phyloP scores from a whole-genome alignment of 768 basidiomycete species.

The Boletus vinaceobasis region DNA sequence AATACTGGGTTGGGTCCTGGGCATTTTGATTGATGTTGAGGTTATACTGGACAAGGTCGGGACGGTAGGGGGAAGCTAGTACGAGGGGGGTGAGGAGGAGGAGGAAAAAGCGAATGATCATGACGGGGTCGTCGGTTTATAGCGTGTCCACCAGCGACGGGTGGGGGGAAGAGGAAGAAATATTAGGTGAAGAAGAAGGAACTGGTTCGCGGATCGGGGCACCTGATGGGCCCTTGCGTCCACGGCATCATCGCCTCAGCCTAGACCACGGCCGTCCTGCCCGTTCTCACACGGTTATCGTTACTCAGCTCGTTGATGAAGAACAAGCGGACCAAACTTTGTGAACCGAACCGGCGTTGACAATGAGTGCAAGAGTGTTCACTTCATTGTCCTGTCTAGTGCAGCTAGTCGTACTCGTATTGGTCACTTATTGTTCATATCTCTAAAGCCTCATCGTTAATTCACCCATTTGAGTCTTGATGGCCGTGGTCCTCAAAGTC shows the following conservation, averaged over 20 bases:
- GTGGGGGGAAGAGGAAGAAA: neutral
- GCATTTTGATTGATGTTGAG: constrained; percentile 77
- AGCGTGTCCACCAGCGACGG: neutral
- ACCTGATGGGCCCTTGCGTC: neutral
- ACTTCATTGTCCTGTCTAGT: too few species aligned
- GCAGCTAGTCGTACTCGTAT: too few species aligned
- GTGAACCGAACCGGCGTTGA: too few species aligned
- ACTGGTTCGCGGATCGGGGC: neutral
- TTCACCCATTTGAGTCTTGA: too few species aligned
- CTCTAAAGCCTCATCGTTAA: too few species aligned
- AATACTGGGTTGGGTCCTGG: constrained; percentile 61
- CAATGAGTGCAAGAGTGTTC: too few species aligned
- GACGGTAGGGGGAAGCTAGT: constrained; percentile 63
- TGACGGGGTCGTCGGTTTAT: neutral
- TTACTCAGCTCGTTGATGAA: too few species aligned
- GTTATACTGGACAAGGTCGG: constrained; percentile 69
- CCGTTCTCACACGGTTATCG: too few species aligned
- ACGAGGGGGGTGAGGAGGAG: constrained; percentile 35
- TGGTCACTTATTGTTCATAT: too few species aligned
- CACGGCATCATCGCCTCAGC: neutral
- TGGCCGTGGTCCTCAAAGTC: neutral
- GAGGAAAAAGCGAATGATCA: constrained; percentile 36
- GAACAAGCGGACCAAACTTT: too few species aligned
- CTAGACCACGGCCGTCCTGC: neutral
- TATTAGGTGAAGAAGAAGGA: neutral